These are phyloP conservation scores for Singerocomus inundabilis DNA, from an alignment of 1,284 basidiomycete species.

Conservation along the genomic window DNA sequence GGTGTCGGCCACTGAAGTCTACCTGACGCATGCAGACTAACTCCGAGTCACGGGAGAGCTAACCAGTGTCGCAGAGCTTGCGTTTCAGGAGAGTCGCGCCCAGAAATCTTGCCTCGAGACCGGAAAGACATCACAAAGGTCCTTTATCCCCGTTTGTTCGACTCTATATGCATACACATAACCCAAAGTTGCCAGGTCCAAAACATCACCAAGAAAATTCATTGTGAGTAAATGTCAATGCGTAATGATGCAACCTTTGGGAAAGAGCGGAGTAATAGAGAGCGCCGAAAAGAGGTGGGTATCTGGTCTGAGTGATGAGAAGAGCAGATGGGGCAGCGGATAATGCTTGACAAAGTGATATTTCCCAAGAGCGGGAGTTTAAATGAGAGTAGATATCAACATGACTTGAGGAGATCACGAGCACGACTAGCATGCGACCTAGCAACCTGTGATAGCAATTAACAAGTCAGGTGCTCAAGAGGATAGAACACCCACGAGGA, in stretches of 20 bases:
- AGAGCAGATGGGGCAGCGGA: slow-evolving; percentile 1
- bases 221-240: slow-evolving; percentile 6
- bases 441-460: slow-evolving; percentile 24
- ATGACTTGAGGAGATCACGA: slow-evolving; percentile 31
- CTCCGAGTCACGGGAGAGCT: not conserved
- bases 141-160: not conserved
- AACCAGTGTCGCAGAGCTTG: not conserved
- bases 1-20: no score
- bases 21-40: not conserved
- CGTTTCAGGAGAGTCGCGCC: not conserved
- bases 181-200: not conserved
- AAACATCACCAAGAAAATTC: slow-evolving; percentile 8
- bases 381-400: slow-evolving; percentile 17
- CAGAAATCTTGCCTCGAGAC: no score
- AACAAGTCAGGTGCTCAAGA: not conserved
- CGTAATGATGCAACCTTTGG: not conserved
- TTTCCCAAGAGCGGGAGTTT: slow-evolving; percentile 6
- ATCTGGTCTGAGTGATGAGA: slow-evolving; percentile 18
- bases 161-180: not conserved
- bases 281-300: slow-evolving; percentile 14
- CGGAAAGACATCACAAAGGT: no score
- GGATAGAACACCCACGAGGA: slow-evolving; percentile 50
- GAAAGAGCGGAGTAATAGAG: not conserved
- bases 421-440: slow-evolving; percentile 30
- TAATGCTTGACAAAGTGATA: not conserved